Base-by-base conservation (phyloP, 2,329 filamentous ascomycete genomes). In the Verticillium klebahnii region DNA sequence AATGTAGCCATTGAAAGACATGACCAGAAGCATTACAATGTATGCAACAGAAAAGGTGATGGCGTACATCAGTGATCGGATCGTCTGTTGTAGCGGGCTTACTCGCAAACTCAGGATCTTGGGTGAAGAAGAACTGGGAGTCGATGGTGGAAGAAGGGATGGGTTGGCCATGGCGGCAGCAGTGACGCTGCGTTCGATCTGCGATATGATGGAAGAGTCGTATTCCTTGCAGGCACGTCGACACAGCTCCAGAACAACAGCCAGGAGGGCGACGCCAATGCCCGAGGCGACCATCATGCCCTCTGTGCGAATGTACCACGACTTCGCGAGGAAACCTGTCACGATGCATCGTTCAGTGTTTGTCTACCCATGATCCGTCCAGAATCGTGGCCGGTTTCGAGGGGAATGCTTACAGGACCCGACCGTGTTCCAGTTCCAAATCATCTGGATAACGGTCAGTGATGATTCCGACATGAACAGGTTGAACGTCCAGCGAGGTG, bases 1-100 rank as follows among this genome's bases (percentile, higher is more conserved):
- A 45, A 63, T 56, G 36, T 63, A 63, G 1, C 61, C 61, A 39
- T 63, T 63, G 25, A 63, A 63, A 15, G 60, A 63, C 61, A 63
- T 63, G 19, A 57, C 61, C 0, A 63, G 36, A 3, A 63, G 8
- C 61, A 63, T 63, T 23, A 63, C 45, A 7, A 63, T 39, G 2
- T 63, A 63, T 6, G 61, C 61, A 4, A 63, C 45, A n/a, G 55
- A 59, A 6, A 63, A 60, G 1, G 59, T 61, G 1, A 63, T 31
- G 1, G 61, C 61, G 3, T 63, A 56, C 0, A 63, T 15, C 15
- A 63, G 14, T 9, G 58, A 32, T 15, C 61, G 55, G 0, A 58
- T n/a, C 2, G 55, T 6, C 14, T 63, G 61, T 19, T 63, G 61
- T 3, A 63, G 9, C 5, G 61, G 58, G 2, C 55, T 58, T 1